These are phyloP conservation scores for Chrysosporium keratinophilum DNA, from an alignment of 2,329 filamentous ascomycete species.

Conservation along the genomic window DNA sequence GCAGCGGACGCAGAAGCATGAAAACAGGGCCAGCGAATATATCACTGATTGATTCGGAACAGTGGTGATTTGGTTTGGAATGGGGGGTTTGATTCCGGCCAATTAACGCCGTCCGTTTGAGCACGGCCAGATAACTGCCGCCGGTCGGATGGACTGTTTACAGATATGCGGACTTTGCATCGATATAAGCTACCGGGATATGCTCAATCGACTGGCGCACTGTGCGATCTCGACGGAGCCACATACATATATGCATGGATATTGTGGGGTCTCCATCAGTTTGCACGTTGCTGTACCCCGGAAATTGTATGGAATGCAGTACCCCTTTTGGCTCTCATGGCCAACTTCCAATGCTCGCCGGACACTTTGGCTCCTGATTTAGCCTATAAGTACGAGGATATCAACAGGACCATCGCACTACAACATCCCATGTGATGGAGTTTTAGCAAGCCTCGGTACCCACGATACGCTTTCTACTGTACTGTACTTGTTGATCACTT, in stretches of 20 bases:
- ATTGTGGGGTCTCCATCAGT: neutral
- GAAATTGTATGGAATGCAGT: neutral
- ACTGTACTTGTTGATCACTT: too few species aligned
- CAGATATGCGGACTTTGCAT: neutral
- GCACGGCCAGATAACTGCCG: too few species aligned
- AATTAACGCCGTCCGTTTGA: neutral
- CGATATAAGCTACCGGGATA: neutral
- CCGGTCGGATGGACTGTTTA: too few species aligned
- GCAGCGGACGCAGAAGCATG: slow-evolving; percentile 4
- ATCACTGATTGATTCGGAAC: neutral
- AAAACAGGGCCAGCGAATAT: neutral
- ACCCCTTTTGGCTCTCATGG: neutral
- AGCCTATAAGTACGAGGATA: neutral
- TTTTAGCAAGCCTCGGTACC: neutral
- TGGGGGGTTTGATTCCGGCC: neutral
- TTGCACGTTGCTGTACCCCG: too few species aligned
- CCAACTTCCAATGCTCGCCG: neutral
- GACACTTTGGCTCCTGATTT: neutral
- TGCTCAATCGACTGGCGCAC: neutral
- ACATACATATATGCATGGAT: neutral
- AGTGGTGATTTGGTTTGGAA: neutral
- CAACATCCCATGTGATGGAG: neutral
- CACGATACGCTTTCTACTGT: neutral
- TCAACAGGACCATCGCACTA: neutral
- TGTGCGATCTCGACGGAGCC: neutral